Conservation (phyloP, 129 eudicot species). For the Centella asiatica region DNA sequence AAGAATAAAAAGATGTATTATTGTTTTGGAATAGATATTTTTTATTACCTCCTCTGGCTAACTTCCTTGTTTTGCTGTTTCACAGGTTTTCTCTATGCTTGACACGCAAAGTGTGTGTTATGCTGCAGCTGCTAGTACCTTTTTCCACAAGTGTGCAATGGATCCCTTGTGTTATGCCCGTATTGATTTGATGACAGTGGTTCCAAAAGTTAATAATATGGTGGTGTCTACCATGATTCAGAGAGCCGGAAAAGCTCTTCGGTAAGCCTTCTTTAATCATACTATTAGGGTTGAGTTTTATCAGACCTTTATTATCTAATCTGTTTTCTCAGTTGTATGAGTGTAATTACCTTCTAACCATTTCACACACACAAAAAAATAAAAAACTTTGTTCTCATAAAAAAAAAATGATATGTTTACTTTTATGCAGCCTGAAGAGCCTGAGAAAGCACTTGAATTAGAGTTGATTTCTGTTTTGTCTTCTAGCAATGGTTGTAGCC, state of each 20-base stretch:
- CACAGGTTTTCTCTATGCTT: slow-evolving; percentile 61
- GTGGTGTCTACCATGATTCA: slow-evolving; percentile 64
- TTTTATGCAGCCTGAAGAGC: too few species aligned
- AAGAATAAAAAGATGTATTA: too few species aligned
- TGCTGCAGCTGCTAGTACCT: slow-evolving; percentile 65
- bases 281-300: neutral
- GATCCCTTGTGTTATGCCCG: slow-evolving; percentile 60
- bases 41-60: neutral
- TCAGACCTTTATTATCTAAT: neutral
- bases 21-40: neutral
- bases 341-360: too few species aligned
- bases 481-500: too few species aligned
- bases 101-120: slow-evolving; percentile 58
- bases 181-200: slow-evolving; percentile 51
- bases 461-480: too few species aligned
- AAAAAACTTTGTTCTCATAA: too few species aligned
- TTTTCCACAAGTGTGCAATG: slow-evolving; percentile 57
- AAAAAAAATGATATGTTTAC: too few species aligned
- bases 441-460: too few species aligned
- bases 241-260: slow-evolving; percentile 64
- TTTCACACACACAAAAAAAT: too few species aligned
- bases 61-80: slow-evolving; percentile 5
- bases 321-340: neutral
- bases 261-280: slow-evolving; percentile 26
- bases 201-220: slow-evolving; percentile 56